Conservation (phyloP, 768 basidiomycete genomes). For the Leccinum incarnatum region DNA sequence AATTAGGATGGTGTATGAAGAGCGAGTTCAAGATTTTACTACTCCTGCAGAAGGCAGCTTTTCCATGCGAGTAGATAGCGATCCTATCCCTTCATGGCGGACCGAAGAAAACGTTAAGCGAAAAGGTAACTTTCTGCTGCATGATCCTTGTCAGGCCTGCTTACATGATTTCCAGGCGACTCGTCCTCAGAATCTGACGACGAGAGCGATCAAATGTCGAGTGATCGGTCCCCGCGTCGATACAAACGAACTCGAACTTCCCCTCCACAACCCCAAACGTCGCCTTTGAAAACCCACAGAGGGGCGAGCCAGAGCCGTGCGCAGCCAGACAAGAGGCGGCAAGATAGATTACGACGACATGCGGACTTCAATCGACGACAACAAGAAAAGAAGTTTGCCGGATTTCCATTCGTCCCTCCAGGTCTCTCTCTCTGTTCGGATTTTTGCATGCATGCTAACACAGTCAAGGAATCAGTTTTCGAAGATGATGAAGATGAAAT, state of each 20-base stretch:
- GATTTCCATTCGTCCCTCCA: conserved; percentile 19
- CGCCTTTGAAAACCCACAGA: conserved; percentile 43
- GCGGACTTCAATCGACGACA: conserved; percentile 37
- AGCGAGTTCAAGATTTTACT: conserved; percentile 34
- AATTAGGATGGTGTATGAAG: conserved; percentile 21
- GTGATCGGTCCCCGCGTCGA: conserved; percentile 24
- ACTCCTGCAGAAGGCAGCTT: conserved; percentile 23
- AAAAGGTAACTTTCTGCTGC: conserved; percentile 39
- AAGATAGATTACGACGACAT: conserved; percentile 38
- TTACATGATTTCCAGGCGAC: conserved; percentile 10
- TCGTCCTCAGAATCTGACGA: conserved; percentile 30
- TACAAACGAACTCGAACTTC: conserved; percentile 51
- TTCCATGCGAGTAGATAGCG: conserved; percentile 32
- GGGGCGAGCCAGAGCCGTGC: conserved; percentile 36
- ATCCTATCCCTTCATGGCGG: conserved; percentile 18
- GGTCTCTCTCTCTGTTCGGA: conserved; percentile 13
- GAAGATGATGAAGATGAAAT: conserved; percentile 16
- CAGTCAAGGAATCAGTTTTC: conserved; percentile 4
- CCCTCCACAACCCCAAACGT: conserved; percentile 43
- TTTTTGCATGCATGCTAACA: conserved; percentile 4
- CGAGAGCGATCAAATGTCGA: conserved; percentile 28
- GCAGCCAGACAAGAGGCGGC: conserved; percentile 43
- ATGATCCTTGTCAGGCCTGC: neutral
- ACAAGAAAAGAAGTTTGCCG: conserved; percentile 39
- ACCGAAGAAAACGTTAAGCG: conserved; percentile 40